These are phyloP conservation scores for Alternaria sp. DNA, from an alignment of 2,329 filamentous ascomycete genomes.

Conservation along the genomic window DNA sequence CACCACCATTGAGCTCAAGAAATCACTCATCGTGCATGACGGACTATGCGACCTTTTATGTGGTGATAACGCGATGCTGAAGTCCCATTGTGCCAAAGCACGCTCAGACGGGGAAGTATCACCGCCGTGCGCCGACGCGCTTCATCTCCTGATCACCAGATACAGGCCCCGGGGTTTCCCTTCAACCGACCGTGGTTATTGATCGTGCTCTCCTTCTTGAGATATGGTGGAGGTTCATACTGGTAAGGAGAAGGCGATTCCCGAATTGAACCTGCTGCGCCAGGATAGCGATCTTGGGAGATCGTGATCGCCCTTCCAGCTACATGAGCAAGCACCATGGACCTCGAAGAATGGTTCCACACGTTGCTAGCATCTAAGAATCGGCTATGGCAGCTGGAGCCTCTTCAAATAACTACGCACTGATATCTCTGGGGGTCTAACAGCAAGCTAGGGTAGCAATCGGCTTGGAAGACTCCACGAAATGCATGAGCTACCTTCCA, in stretches of 20 bases:
- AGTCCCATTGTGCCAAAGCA: background rate
- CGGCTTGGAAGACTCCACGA: background rate
- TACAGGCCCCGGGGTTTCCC: background rate
- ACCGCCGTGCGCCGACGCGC: background rate
- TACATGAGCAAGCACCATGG: background rate
- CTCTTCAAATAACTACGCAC: background rate
- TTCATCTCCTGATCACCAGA: background rate
- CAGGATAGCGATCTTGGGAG: background rate
- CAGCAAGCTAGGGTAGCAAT: background rate
- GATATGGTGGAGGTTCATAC: background rate
- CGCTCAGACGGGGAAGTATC: background rate
- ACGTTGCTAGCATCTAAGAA: background rate
- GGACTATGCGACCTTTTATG: background rate
- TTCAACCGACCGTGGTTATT: background rate
- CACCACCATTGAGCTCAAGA: background rate
- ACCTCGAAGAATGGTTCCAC: background rate
- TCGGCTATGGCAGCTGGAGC: background rate
- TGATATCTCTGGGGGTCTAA: background rate
- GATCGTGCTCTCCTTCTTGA: background rate
- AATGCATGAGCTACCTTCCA: background rate
- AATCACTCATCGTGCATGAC: background rate
- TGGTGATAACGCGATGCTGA: background rate
- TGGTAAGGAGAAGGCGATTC: background rate
- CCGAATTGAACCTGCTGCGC: background rate
- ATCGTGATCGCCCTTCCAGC: background rate